Evolutionary conservation across 2,329 filamentous ascomycete genomes (phyloP).

Genomic region (Talaromyces sp.): DNA sequence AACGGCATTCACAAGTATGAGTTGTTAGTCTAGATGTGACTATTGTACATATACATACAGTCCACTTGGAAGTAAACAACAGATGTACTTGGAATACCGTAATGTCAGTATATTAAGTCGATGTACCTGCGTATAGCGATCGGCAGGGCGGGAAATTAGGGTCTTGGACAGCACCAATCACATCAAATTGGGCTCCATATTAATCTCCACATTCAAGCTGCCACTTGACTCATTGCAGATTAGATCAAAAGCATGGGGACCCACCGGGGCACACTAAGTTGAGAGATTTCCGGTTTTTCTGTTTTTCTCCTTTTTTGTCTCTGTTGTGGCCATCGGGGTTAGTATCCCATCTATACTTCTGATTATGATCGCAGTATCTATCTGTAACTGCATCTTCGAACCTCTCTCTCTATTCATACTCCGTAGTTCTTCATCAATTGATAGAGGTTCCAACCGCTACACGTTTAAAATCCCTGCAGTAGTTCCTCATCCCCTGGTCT

Average conservation of each 20-base stretch:
- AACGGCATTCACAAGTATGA: too few species aligned
- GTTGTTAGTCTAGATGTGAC: too few species aligned
- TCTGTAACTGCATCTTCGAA: too few species aligned
- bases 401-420: too few species aligned
- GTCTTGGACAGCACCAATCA: constrained; percentile 8
- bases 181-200: neutral
- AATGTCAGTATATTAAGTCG: too few species aligned
- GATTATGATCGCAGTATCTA: too few species aligned
- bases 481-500: neutral
- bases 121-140: constrained; percentile 11
- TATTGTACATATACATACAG: too few species aligned
- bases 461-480: neutral
- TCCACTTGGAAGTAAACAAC: too few species aligned
- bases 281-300: constrained; percentile 16
- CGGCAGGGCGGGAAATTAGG: constrained; percentile 27
- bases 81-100: too few species aligned
- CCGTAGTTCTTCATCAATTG: too few species aligned
- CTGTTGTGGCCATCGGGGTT: neutral
- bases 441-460: neutral
- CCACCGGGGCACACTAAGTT: constrained; percentile 20
- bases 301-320: neutral
- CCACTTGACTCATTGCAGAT: constrained; percentile 13
- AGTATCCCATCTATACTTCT: too few species aligned
- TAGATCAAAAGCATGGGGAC: constrained; percentile 4
- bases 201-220: constrained; percentile 1